Evolutionary conservation across 768 basidiomycete species (phyloP).

Genomic region (Hygrophorus russula): DNA sequence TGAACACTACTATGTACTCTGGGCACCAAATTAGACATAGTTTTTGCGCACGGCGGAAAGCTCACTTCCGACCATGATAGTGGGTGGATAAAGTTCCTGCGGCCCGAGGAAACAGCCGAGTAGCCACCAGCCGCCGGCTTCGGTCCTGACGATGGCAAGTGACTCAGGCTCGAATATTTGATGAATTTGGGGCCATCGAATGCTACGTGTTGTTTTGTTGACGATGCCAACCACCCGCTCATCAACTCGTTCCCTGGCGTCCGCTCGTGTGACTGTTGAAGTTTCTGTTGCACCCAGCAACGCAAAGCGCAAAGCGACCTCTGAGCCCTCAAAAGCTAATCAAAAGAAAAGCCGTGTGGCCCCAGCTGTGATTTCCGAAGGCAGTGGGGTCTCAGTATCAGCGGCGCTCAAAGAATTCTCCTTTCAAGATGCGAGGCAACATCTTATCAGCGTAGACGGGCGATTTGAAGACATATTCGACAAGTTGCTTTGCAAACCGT

Average conservation of each 20-base stretch:
- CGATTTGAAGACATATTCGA: slow-evolving; percentile 65
- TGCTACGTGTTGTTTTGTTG: neutral
- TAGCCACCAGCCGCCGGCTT: too few species aligned
- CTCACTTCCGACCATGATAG: neutral
- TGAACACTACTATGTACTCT: slow-evolving; percentile 7
- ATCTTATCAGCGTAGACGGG: slow-evolving; percentile 54
- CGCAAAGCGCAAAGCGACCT: slow-evolving; percentile 13
- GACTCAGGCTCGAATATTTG: too few species aligned
- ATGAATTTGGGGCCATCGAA: too few species aligned
- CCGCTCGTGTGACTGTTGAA: neutral
- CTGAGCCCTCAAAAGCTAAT: too few species aligned
- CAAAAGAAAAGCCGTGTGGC: slow-evolving; percentile 3
- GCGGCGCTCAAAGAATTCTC: slow-evolving; percentile 56
- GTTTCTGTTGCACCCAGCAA: too few species aligned
- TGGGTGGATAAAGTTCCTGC: neutral
- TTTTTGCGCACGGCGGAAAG: neutral
- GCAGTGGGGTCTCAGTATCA: slow-evolving; percentile 36
- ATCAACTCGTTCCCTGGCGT: slow-evolving; percentile 12
- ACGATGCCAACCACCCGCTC: slow-evolving; percentile 22
- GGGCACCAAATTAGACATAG: neutral
- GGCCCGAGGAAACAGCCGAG: neutral
- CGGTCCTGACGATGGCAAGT: neutral
- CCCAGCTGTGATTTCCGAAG: neutral
- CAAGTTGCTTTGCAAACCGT: slow-evolving; percentile 63
- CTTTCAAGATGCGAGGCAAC: slow-evolving; percentile 64